These are phyloP conservation scores for Chrysosporium queenslandicum DNA, from an alignment of 2,329 filamentous ascomycete genomes.

Conservation along the genomic window DNA sequence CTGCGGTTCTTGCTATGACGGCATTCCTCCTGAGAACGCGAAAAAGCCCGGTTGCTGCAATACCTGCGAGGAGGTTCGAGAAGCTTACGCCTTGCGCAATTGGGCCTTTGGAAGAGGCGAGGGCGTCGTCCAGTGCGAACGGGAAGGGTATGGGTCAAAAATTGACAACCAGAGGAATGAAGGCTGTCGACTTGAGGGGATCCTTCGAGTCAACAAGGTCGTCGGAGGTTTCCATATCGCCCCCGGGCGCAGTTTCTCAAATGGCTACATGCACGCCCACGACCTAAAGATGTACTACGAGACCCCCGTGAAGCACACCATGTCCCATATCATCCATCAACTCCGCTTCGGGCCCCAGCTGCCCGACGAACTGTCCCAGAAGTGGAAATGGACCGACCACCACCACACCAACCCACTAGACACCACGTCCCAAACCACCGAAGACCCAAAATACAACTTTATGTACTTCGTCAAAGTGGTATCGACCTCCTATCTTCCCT, in stretches of 20 bases:
- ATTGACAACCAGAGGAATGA: slow-evolving; percentile 80
- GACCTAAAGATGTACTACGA: slow-evolving; percentile 94
- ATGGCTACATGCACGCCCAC: slow-evolving; percentile 93
- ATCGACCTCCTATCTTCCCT: slow-evolving; percentile 82
- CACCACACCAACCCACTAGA: slow-evolving; percentile 82
- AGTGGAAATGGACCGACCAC: slow-evolving; percentile 71
- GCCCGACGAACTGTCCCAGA: slow-evolving; percentile 55
- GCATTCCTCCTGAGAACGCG: slow-evolving; percentile 58
- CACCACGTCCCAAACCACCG: slow-evolving; percentile 61
- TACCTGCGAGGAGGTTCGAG: slow-evolving; percentile 91
- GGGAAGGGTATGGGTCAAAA: slow-evolving; percentile 85
- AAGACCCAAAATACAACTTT: slow-evolving; percentile 81
- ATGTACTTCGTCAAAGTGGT: slow-evolving; percentile 99
- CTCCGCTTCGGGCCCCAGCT: slow-evolving; percentile 89
- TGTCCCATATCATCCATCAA: slow-evolving; percentile 78
- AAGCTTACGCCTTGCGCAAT: slow-evolving; percentile 77
- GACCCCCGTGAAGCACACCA: slow-evolving; percentile 64
- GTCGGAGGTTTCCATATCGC: slow-evolving; percentile 98
- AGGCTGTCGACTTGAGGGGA: slow-evolving; percentile 88
- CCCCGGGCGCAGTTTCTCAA: slow-evolving; percentile 90
- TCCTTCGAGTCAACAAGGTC: slow-evolving; percentile 93
- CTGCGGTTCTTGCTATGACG: slow-evolving; percentile 90
- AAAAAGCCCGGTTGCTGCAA: slow-evolving; percentile 86
- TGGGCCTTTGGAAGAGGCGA: slow-evolving; percentile 95
- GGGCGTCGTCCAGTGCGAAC: slow-evolving; percentile 85